Conservation (phyloP, 345 rosid genomes). For the Murraya koenigii region DNA sequence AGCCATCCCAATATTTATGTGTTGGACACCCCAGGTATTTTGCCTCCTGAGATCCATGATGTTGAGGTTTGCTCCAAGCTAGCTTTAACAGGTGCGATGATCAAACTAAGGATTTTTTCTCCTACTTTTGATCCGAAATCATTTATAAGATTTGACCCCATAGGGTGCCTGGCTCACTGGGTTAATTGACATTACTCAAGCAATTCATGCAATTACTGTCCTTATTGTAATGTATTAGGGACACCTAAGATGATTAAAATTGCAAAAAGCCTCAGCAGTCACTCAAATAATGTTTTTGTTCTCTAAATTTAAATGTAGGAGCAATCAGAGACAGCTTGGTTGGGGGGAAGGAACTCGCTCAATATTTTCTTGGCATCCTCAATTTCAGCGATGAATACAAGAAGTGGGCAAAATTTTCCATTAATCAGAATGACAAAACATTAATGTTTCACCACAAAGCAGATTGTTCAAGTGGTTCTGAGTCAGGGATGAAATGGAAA, state of each 20-base stretch:
- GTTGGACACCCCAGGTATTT: slow-evolving; percentile 82
- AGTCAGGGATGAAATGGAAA: slow-evolving; percentile 26
- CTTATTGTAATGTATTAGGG: background rate
- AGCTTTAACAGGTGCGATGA: slow-evolving; percentile 66
- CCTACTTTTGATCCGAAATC: background rate
- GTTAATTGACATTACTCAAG: background rate
- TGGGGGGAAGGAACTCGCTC: slow-evolving; percentile 56
- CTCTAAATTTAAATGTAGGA: slow-evolving; percentile 53
- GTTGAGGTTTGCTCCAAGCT: slow-evolving; percentile 66
- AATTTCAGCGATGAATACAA: slow-evolving; percentile 54
- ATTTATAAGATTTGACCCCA: background rate
- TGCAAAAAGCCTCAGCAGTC: background rate
- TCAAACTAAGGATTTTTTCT: background rate
- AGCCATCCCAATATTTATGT: slow-evolving; percentile 81
- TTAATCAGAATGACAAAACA: slow-evolving; percentile 7
- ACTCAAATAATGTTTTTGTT: slow-evolving; percentile 1
- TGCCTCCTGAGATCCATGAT: slow-evolving; percentile 54
- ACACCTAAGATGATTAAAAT: background rate
- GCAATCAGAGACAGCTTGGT: slow-evolving; percentile 48
- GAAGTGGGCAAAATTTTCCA: slow-evolving; percentile 58
- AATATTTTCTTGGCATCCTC: slow-evolving; percentile 56
- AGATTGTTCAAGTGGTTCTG: slow-evolving; percentile 20
- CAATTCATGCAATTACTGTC: background rate
- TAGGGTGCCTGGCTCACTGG: background rate
- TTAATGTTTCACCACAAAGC: slow-evolving; percentile 15